Base-by-base conservation (phyloP, 140 eudicot species). In the Stevia rebaudiana region DNA sequence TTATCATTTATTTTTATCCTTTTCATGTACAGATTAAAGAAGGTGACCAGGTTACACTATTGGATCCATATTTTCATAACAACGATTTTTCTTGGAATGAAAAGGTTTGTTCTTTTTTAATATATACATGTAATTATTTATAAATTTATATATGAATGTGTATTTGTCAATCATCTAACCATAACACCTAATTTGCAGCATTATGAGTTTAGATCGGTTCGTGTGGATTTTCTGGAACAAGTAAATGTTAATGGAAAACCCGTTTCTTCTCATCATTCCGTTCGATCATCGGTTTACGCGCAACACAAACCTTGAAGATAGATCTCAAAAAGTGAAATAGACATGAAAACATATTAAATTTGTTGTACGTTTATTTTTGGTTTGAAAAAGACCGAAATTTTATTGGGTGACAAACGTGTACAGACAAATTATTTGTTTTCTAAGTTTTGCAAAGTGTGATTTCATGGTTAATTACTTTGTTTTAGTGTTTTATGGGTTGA, bases 191-290 rank as follows among this genome's bases (percentile, higher is more conserved):
- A n/a, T 8, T 63, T 76, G 53, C 95, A 92, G 98, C 12, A 6
- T 15, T 92, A 92, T 78, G 76, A 73, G 77, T 92, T 88, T 82
- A 85, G 76, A 74, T 83, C 96, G 30, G 71, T 92, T 25, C 98
- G 98, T 9, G 90, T 85, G 61, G 98, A 92, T 61, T 85, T 85
- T 80, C 13, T 71, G 68, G 87, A 92, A 76, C 98, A 88, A 85
- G 76, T 92, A 61, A 81, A 83, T 19, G 90, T 92, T 74, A 92
- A 92, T 71, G 98, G 96, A 57, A 88, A 79, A 65, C 44, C 88
- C 8, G 18, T 85, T 62, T 63, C 89, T 24, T 52, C 81, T 19
- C 81, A 73, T 6, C 77, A 83, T 36, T 82, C 90, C 12, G 81
- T 87, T 55, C 72, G 77, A 17, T 74, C 89, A 66, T 81, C 96